phyloP scores from a whole-genome alignment of 1,284 basidiomycete genomes.

The Mycosarcoma mackinlayi region DNA sequence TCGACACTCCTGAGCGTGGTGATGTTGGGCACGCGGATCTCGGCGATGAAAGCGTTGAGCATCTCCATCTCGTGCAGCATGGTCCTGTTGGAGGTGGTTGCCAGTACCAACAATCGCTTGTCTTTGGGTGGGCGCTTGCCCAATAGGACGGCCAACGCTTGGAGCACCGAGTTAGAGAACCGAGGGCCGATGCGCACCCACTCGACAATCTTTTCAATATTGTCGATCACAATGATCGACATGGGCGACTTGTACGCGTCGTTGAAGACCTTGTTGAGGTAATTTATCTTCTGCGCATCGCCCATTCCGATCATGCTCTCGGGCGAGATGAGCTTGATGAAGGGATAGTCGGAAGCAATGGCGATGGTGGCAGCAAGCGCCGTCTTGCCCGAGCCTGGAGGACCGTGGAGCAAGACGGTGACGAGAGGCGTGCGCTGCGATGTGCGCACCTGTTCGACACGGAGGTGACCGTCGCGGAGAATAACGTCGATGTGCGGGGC shows the following conservation, averaged over 20 bases:
- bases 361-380: slow-evolving; percentile 95
- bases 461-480: slow-evolving; percentile 86
- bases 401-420: slow-evolving; percentile 86
- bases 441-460: slow-evolving; percentile 93
- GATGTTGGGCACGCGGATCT: slow-evolving; percentile 87
- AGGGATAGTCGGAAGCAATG: slow-evolving; percentile 90
- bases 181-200: slow-evolving; percentile 98
- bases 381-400: slow-evolving; percentile 92
- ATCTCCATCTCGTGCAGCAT: slow-evolving; percentile 92
- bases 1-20: slow-evolving; percentile 79
- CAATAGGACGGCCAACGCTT: slow-evolving; percentile 89
- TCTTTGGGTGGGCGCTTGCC: slow-evolving; percentile 93
- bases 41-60: slow-evolving; percentile 86
- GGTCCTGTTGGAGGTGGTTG: slow-evolving; percentile 87
- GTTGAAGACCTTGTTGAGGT: slow-evolving; percentile 91
- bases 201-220: slow-evolving; percentile 67
- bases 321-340: slow-evolving; percentile 96
- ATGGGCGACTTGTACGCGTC: slow-evolving; percentile 98
- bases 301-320: slow-evolving; percentile 97
- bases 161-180: slow-evolving; percentile 94
- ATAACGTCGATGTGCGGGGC: slow-evolving; percentile 78
- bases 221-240: slow-evolving; percentile 95
- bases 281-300: slow-evolving; percentile 88
- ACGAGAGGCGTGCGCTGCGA: slow-evolving; percentile 92
- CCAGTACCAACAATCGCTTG: slow-evolving; percentile 89